Evolutionary conservation across 2,329 filamentous ascomycete genomes (phyloP).

Genomic region (Pseudocercospora crystallina): DNA sequence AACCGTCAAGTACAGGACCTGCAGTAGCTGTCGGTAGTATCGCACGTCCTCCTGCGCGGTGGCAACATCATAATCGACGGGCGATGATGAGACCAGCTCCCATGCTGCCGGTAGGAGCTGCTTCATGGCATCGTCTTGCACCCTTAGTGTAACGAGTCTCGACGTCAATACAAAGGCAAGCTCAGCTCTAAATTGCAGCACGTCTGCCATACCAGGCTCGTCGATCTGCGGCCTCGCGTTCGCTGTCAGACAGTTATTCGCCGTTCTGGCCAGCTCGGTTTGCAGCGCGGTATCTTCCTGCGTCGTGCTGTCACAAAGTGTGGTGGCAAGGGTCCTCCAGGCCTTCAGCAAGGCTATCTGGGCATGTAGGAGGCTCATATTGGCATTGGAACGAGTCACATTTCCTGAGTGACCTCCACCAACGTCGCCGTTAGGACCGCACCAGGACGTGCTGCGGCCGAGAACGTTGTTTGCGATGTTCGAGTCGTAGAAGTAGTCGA

Average conservation of each 20-base stretch:
- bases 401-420: conserved; percentile 57
- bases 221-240: conserved; percentile 73
- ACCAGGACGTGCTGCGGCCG: conserved; percentile 75
- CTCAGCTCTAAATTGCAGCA: conserved; percentile 74
- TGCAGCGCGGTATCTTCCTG: conserved; percentile 58
- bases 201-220: conserved; percentile 76
- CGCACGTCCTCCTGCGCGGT: conserved; percentile 57
- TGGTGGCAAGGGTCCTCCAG: conserved; percentile 85
- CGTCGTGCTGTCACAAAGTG: conserved; percentile 67
- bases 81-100: conserved; percentile 57
- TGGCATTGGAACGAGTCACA: conserved; percentile 74
- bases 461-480: conserved; percentile 74
- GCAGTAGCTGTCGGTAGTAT: conserved; percentile 82
- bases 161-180: conserved; percentile 81
- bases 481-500: conserved; percentile 81
- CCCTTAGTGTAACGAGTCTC: conserved; percentile 62
- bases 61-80: conserved; percentile 60
- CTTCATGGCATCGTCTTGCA: conserved; percentile 52
- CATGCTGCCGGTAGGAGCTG: conserved; percentile 59
- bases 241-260: conserved; percentile 72
- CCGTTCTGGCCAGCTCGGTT: conserved; percentile 70
- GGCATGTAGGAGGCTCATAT: conserved; percentile 87
- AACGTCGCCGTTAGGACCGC: conserved; percentile 51
- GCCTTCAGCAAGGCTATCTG: conserved; percentile 83
- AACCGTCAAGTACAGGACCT: conserved; percentile 79